Base-by-base conservation (phyloP, 768 basidiomycete genomes). In the Rhodosporidiobolus odoratus region DNA sequence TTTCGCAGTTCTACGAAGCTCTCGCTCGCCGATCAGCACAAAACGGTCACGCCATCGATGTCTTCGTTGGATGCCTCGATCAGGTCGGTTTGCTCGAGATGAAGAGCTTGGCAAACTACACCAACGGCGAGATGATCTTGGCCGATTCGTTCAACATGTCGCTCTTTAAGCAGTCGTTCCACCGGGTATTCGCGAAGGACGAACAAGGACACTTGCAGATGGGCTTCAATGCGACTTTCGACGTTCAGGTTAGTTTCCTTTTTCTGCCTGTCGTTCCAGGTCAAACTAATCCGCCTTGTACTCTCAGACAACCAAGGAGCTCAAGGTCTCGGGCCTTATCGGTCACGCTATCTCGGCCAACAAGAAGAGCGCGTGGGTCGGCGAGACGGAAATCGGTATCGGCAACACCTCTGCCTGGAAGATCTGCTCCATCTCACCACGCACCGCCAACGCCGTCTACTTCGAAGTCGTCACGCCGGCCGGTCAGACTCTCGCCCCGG, bases 171-270 rank as follows among this genome's bases (percentile, higher is more conserved):
- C 95, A 97, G 80, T 91, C 89, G 76, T 97, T 96, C 87, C 84
- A 96, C 50, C 86, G 93, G 50, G 83, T 95, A 50, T 92, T 99
- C 80, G 86, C 84, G 77, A 97, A 96, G 79, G 95, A 95, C 74
- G 91, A 90, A 25, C 87, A 95, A 72, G 95, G 94, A 2, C 85
- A 90, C 73, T 83, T 98, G 35, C 86, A 89, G 77, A 97, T 98
- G 94, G 96, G 95, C 65, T 98, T 98, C 83, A 99, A 98, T 76
- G 96, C 93, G 16, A 98, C 93, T 1, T 95, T 99, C 75, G 96
- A 98, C 79, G 95, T 99, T 34, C 64, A 68, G 65, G 63, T 68
- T 3, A 4, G 65, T 34, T 8, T 5, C 6, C 38, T 12, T 41
- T 35, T 21, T 5, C 30, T 21, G 15, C 52, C 52, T 13, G 25